These are phyloP conservation scores for Macrophomina tecta DNA, from an alignment of 2,329 filamentous ascomycete genomes.

Conservation along the genomic window DNA sequence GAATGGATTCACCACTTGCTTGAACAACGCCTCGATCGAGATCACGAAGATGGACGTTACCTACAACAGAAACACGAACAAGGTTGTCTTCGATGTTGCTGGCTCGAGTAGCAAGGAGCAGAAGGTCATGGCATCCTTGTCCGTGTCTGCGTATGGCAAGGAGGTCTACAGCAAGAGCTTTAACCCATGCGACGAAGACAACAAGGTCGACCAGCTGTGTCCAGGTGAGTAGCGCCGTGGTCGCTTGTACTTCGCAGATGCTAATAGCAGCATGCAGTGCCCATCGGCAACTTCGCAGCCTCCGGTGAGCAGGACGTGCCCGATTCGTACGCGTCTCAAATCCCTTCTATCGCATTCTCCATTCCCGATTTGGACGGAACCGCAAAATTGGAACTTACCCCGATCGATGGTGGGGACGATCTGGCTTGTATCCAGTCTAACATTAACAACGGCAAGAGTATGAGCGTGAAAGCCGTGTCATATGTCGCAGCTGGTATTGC, in stretches of 20 bases:
- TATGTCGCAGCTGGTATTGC: slow-evolving; percentile 86
- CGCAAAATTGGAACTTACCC: slow-evolving; percentile 77
- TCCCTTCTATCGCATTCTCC: slow-evolving; percentile 87
- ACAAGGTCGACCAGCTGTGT: slow-evolving; percentile 76
- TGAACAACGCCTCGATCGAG: slow-evolving; percentile 64
- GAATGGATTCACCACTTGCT: slow-evolving; percentile 78
- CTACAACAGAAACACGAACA: slow-evolving; percentile 77
- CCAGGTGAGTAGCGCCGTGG: slow-evolving; percentile 64
- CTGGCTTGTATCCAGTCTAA: slow-evolving; percentile 84
- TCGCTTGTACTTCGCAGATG: neutral
- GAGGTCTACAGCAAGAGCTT: slow-evolving; percentile 80
- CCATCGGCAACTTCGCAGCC: slow-evolving; percentile 75
- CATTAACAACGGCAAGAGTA: slow-evolving; percentile 87
- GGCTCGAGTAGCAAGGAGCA: slow-evolving; percentile 76
- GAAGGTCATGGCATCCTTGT: slow-evolving; percentile 78
- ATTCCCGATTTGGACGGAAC: slow-evolving; percentile 88
- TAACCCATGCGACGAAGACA: slow-evolving; percentile 76
- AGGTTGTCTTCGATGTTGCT: slow-evolving; percentile 79
- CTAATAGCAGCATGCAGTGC: slow-evolving; percentile 60
- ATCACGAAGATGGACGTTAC: slow-evolving; percentile 77
- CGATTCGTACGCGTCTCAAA: slow-evolving; percentile 70
- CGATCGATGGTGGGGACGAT: slow-evolving; percentile 63
- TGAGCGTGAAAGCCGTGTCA: slow-evolving; percentile 74
- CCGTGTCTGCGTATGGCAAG: slow-evolving; percentile 83
- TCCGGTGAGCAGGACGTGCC: slow-evolving; percentile 75